Evolutionary conservation across 345 rosid genomes (phyloP).

Genomic region (Eucalyptus marginata): DNA sequence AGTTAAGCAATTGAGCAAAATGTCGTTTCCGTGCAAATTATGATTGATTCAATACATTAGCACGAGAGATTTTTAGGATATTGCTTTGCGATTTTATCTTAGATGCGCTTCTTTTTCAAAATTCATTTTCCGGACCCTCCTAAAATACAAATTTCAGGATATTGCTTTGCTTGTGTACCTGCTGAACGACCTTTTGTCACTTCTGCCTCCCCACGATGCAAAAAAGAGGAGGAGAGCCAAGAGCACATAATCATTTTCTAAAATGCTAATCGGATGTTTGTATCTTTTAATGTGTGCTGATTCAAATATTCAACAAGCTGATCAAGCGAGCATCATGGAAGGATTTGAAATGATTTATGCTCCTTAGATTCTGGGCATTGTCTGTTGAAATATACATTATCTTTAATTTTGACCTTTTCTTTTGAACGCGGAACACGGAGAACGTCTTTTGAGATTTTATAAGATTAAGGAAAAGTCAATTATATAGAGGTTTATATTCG

Average conservation of each 20-base stretch:
- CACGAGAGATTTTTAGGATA: background rate
- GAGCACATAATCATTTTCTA: too few species aligned
- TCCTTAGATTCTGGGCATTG: too few species aligned
- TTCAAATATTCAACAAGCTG: too few species aligned
- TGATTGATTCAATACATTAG: background rate
- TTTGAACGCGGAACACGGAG: too few species aligned
- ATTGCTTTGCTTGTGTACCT: background rate
- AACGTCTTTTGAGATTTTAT: background rate
- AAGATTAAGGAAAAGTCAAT: background rate
- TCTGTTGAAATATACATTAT: background rate
- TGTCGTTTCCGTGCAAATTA: background rate
- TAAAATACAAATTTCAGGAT: background rate
- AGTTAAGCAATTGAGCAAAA: background rate
- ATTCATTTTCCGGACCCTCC: background rate
- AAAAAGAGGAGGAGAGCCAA: too few species aligned
- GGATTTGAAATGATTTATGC: background rate
- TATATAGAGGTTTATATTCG: background rate
- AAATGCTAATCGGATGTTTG: too few species aligned
- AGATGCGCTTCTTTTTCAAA: background rate
- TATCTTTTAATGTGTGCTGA: too few species aligned
- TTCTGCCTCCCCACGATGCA: background rate
- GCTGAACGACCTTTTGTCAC: background rate
- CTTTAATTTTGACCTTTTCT: background rate
- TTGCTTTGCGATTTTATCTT: background rate
- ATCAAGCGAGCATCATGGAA: too few species aligned